Evolutionary conservation across 139 green algal species (phyloP), one percentile per base, ranked within the genome.

Genomic region (Picochlorum sp.): DNA sequence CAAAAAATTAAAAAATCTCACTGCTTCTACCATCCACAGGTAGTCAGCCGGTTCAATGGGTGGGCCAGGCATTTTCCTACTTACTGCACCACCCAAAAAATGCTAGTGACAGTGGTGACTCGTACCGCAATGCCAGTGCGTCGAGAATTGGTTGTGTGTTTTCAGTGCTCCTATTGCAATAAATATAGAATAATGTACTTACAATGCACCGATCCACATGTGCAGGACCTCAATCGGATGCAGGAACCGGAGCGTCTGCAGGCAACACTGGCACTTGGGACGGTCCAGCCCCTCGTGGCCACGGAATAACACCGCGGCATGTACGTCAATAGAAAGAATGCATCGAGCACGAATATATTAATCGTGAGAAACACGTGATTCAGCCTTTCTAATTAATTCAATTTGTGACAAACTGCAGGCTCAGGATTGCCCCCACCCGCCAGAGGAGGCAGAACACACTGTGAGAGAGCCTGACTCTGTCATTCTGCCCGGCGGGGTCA

Each of bases 251-350:
- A n/a, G n/a, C n/a, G n/a, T n/a, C n/a, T 47, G 18, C 79, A 66
- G 82, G 75, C 4, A 68, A 73, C 7, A 86, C 79, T 0, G 84
- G 83, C 25, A 80, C 70, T 0, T 93, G 85, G 85, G 78, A 89
- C 37, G 85, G 85, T n/a, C 75, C 85, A 10, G 85, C 85, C 6
- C 85, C 85, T 0, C n/a, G 35, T 3, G 80, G 81, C 22, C 62
- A 59, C 32, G 33, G 52, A 14, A 47, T 39, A 18, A 14, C 50
- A 51, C 65, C 58, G 26, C 58, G 45, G 14, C 39, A 47, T 47
- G 39, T 47, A 47, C 39, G 39, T 26, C 22, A 14, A 18, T 47
- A 26, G 0, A n/a, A n/a, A n/a, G n/a, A n/a, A n/a, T n/a, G n/a
- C n/a, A n/a, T n/a, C n/a, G n/a, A n/a, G n/a, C n/a, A n/a, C n/a